These are phyloP conservation scores for Sugiyamaella castrensis DNA, from an alignment of 1,139 yeast genomes.

Conservation along the genomic window DNA sequence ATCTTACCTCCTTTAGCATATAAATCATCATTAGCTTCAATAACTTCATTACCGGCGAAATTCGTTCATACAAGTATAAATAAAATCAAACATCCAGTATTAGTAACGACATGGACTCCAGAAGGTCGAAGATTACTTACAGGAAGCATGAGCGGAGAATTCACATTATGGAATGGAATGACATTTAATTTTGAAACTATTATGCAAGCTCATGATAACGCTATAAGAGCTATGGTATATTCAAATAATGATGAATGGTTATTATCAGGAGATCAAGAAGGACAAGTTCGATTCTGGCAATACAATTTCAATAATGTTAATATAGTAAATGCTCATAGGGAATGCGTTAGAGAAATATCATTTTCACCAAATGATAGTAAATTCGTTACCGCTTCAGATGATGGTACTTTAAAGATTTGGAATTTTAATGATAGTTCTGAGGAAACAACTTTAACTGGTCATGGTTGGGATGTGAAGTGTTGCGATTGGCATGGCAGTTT, in stretches of 20 bases:
- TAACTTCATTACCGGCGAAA: constrained; percentile 57
- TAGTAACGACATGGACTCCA: constrained; percentile 93
- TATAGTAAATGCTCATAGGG: constrained; percentile 68
- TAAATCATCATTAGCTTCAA: constrained; percentile 44
- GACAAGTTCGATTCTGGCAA: constrained; percentile 92
- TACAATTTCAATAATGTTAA: constrained; percentile 96
- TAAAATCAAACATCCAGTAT: constrained; percentile 88
- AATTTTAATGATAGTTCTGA: constrained; percentile 87
- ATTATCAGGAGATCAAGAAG: constrained; percentile 89
- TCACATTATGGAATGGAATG: constrained; percentile 95
- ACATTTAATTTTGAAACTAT: constrained; percentile 94
- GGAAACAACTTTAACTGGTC: constrained; percentile 80
- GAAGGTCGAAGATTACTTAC: constrained; percentile 90
- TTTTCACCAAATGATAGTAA: constrained; percentile 89
- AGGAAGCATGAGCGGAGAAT: constrained; percentile 91
- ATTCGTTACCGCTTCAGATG: constrained; percentile 91
- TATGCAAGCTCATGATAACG: constrained; percentile 97
- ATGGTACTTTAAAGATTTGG: constrained; percentile 86
- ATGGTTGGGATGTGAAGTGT: constrained; percentile 97
- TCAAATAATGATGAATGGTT: constrained; percentile 95
- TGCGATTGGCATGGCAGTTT: constrained; percentile 95
- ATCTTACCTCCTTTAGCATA: constrained; percentile 71
- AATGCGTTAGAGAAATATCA: constrained; percentile 80
- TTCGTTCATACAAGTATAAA: constrained; percentile 89
- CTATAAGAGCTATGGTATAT: constrained; percentile 75